Evolutionary conservation across 192 early-diverging fungal species (phyloP).

Genomic region (Entomortierella parvispora): DNA sequence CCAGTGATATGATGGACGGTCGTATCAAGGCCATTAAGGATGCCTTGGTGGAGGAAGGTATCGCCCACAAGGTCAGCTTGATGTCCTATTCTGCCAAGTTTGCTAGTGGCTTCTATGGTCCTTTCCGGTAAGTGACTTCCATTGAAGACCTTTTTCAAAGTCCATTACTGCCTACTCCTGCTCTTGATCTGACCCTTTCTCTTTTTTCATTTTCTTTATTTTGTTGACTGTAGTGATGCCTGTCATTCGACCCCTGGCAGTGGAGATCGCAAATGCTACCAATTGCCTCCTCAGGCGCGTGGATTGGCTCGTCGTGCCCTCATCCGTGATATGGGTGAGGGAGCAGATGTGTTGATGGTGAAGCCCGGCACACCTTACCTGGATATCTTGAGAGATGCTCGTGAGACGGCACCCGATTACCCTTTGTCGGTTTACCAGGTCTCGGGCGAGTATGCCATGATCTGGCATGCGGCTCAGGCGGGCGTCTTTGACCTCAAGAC

Average conservation of each 20-base stretch:
- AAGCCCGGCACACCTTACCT: slow-evolving; percentile 97
- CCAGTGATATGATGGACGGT: slow-evolving; percentile 99
- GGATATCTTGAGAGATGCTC: slow-evolving; percentile 91
- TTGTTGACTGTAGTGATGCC: slow-evolving; percentile 67
- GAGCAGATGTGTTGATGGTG: slow-evolving; percentile 98
- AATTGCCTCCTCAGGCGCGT: slow-evolving; percentile 89
- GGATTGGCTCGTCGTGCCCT: slow-evolving; percentile 92
- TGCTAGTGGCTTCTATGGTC: slow-evolving; percentile 94
- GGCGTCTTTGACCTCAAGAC: slow-evolving; percentile 85
- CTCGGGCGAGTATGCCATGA: slow-evolving; percentile 85
- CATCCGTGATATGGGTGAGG: slow-evolving; percentile 88
- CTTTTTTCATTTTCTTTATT: not conserved
- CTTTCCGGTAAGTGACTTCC: slow-evolving; percentile 85
- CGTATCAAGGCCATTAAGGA: slow-evolving; percentile 94
- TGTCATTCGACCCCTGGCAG: slow-evolving; percentile 91
- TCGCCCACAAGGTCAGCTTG: slow-evolving; percentile 83
- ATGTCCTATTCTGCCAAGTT: slow-evolving; percentile 99
- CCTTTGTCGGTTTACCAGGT: slow-evolving; percentile 99
- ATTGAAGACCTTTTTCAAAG: too few species aligned
- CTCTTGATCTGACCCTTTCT: not conserved
- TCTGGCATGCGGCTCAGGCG: slow-evolving; percentile 86
- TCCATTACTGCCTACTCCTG: too few species aligned
- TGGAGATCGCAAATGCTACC: slow-evolving; percentile 95
- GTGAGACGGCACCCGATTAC: slow-evolving; percentile 78
- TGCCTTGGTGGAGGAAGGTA: slow-evolving; percentile 74